Evolutionary conservation across 768 basidiomycete genomes (phyloP), one percentile per base, ranked within the genome.

Genomic region (Xerocomus spinulosus): DNA sequence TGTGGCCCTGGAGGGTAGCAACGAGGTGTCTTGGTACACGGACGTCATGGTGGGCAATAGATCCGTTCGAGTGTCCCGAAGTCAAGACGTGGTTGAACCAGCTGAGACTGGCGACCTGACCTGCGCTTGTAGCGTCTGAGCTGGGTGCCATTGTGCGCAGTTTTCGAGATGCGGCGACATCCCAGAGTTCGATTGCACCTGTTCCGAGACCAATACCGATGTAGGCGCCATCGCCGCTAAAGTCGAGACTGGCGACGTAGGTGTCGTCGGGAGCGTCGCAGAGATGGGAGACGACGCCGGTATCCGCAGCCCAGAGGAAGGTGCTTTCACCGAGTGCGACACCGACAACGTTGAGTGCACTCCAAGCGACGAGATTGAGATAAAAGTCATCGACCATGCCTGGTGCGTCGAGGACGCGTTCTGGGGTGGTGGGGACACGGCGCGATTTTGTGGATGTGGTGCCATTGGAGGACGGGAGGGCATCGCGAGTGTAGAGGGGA

Each of bases 1-100:
- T 83, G 59, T 99, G 95, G 0, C 94, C 94, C 2, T 85, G 69
- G 18, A 99, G 72, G 54, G 96, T 91, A 69, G 87, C 87, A 18
- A 94, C 89, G 62, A 93, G 87, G 68, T 99, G 92, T 24, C 82
- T 72, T 5, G 84, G 81, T 8, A 95, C 72, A 3, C 96, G 79
- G 1, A 99, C 94, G 62, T 99, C 96, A 58, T 95, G 92, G 66
- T 97, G 92, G 78, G 90, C 90, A 57, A 99, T 96, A 52, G 89
- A 89, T 1, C 96, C 96, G 60, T 96, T 93, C 12, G 83, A 82
- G 58, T 94, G 95, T 0, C 93, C 96, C 0, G 86, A 89, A 24
- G 80, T 86, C 33, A 98, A 71, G 33, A 96, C 74, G 54, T 94
- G 92, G 28, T 83, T 76, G 64, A 87, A 76, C 96, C 96, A 99